Conservation (phyloP, 1,284 basidiomycete species). For the Leccinum colubrinum region DNA sequence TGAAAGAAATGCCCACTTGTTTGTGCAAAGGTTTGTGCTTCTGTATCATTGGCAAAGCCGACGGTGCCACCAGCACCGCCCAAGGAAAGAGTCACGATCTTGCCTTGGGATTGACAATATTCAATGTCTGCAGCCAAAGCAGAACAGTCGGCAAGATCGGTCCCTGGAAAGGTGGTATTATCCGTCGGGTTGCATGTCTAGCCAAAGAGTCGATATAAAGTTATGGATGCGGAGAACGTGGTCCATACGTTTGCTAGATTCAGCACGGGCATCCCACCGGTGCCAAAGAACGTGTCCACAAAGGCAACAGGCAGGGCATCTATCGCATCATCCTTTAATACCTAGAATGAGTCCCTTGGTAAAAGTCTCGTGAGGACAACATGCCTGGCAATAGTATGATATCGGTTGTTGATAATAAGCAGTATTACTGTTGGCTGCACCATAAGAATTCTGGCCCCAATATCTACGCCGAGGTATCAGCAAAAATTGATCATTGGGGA, state of each 20-base stretch:
- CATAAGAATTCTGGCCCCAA: constrained; percentile 33
- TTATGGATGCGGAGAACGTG: not conserved
- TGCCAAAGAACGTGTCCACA: constrained; percentile 53
- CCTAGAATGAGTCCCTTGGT: constrained; percentile 43
- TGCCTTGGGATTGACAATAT: constrained; percentile 62
- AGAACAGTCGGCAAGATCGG: constrained; percentile 53
- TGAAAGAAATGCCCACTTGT: constrained; percentile 28
- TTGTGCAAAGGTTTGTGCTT: constrained; percentile 54
- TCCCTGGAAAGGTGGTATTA: constrained; percentile 52
- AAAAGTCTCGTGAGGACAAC: not conserved
- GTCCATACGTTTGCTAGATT: constrained; percentile 58
- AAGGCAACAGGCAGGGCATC: constrained; percentile 59
- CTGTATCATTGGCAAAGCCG: constrained; percentile 49
- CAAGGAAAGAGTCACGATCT: constrained; percentile 62
- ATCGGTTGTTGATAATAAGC: constrained; percentile 31
- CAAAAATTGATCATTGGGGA: constrained; percentile 1
- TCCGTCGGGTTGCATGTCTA: constrained; percentile 44
- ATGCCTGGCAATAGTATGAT: constrained; percentile 25
- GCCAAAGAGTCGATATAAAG: not conserved
- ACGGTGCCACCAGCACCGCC: constrained; percentile 60
- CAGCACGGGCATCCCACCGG: constrained; percentile 56
- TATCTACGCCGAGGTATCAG: constrained; percentile 20
- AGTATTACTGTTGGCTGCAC: constrained; percentile 14
- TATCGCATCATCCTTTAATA: constrained; percentile 27
- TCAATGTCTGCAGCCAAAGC: constrained; percentile 43